Evolutionary conservation across 2,329 filamentous ascomycete genomes (phyloP).

Genomic region (Phialophora expanda): DNA sequence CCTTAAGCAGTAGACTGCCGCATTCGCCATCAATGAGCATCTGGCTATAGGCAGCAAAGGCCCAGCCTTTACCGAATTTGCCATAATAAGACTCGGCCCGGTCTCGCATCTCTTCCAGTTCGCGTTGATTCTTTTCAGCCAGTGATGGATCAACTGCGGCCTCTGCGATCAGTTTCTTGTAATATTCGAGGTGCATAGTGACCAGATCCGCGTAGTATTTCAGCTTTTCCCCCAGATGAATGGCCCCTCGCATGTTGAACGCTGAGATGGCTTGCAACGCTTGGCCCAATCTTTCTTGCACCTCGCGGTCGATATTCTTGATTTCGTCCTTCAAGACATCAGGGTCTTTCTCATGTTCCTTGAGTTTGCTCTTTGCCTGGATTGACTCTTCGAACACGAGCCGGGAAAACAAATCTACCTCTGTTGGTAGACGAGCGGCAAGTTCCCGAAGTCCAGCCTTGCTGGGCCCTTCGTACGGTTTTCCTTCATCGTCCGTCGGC

Average conservation of each 20-base stretch:
- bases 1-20: constrained; percentile 70
- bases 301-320: constrained; percentile 25
- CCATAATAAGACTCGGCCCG: constrained; percentile 55
- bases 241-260: constrained; percentile 50
- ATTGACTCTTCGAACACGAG: constrained; percentile 34
- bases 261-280: constrained; percentile 28
- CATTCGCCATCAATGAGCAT: constrained; percentile 72
- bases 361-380: constrained; percentile 28
- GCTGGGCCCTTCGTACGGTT: constrained; percentile 36
- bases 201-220: constrained; percentile 68
- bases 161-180: constrained; percentile 33
- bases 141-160: constrained; percentile 29
- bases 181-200: constrained; percentile 42
- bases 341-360: constrained; percentile 24
- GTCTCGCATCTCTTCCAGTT: constrained; percentile 45
- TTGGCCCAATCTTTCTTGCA: constrained; percentile 26
- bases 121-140: constrained; percentile 36
- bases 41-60: constrained; percentile 76
- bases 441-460: constrained; percentile 32
- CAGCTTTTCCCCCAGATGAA: constrained; percentile 67
- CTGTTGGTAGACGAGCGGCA: constrained; percentile 31
- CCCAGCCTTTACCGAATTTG: constrained; percentile 58
- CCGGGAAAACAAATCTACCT: constrained; percentile 35
- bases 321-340: constrained; percentile 32
- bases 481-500: constrained; percentile 37